Percentiles rank a stretch among this genome's conserved stretches.
These are phyloP conservation scores for Chimonanthus praecox DNA, from an alignment of 164 flowering plant genomes.

Conservation along the genomic window DNA sequence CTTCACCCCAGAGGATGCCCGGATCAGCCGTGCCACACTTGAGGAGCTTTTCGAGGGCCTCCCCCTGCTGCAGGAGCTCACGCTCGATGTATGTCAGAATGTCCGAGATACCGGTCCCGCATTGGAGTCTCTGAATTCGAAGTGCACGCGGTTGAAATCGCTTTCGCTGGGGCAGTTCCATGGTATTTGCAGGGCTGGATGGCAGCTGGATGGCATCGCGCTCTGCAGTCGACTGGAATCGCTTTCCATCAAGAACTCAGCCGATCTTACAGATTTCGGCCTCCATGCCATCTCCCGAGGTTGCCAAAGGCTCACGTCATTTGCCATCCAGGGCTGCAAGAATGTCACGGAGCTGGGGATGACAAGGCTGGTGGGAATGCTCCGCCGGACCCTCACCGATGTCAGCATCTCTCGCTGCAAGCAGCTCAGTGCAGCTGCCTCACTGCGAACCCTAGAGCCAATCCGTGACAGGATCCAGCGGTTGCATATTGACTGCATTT, in stretches of 20 bases:
- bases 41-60: constrained; percentile 49
- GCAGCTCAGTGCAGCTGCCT: constrained; percentile 46
- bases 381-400: constrained; percentile 48
- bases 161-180: constrained; percentile 79
- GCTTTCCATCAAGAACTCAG: constrained; percentile 56
- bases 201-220: constrained; percentile 70
- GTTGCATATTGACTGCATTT: constrained; percentile 79
- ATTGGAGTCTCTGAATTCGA: constrained; percentile 49
- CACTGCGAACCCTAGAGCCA: constrained; percentile 64
- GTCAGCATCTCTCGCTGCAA: constrained; percentile 67
- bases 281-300: constrained; percentile 70
- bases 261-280: constrained; percentile 64
- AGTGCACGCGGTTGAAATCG: constrained; percentile 48
- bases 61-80: constrained; percentile 54
- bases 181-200: constrained; percentile 58
- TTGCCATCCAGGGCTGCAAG: constrained; percentile 71
- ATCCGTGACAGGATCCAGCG: constrained; percentile 45
- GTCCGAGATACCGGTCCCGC: constrained; percentile 54
- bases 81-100: constrained; percentile 64
- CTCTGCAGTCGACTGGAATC: constrained; percentile 52
- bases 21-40: constrained; percentile 35
- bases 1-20: constrained; percentile 44
- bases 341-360: constrained; percentile 58
- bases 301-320: constrained; percentile 52
- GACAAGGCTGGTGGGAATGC: constrained; percentile 51